Evolutionary conservation across 345 rosid species (phyloP).

Genomic region (Lepidium sativum): DNA sequence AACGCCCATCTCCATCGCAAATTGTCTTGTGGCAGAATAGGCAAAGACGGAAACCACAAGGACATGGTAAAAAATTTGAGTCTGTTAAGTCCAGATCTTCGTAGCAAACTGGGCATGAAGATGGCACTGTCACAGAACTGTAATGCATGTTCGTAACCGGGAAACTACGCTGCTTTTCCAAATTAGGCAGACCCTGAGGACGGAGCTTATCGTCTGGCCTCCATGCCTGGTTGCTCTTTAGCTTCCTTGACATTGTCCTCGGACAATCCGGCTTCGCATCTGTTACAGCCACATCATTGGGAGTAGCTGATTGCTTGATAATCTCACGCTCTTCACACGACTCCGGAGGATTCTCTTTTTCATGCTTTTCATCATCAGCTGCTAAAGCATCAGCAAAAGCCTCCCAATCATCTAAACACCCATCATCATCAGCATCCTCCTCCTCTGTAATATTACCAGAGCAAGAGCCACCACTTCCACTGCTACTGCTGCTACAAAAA

Average conservation of each 20-base stretch:
- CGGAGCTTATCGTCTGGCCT: constrained; percentile 70
- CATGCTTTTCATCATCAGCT: constrained; percentile 42
- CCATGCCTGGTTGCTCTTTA: constrained; percentile 58
- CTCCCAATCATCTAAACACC: constrained; percentile 94
- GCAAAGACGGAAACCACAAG: constrained; percentile 84
- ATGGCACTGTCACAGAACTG: constrained; percentile 29
- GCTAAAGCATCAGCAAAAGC: constrained; percentile 93
- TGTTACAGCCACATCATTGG: constrained; percentile 15
- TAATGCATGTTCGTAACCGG: constrained; percentile 44
- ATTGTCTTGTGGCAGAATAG: constrained; percentile 96
- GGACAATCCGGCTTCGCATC: constrained; percentile 24
- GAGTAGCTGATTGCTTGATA: constrained; percentile 17
- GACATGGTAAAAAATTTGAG: constrained; percentile 72
- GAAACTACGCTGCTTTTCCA: constrained; percentile 59
- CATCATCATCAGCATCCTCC: constrained; percentile 55
- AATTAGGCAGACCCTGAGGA: constrained; percentile 73
- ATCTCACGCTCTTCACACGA: constrained; percentile 18
- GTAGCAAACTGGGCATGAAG: constrained; percentile 67
- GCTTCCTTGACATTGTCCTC: constrained; percentile 29
- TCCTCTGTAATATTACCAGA: constrained; percentile 83
- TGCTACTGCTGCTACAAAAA: constrained; percentile 55
- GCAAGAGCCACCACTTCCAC: constrained; percentile 75
- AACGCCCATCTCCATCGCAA: constrained; percentile 82
- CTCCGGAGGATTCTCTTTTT: constrained; percentile 25
- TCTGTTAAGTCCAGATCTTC: constrained; percentile 89